Percentiles rank a stretch among this genome's conserved stretches.
These are phyloP conservation scores for Cyclotella cryptica DNA, from an alignment of 108 stramenopile species.

Conservation along the genomic window DNA sequence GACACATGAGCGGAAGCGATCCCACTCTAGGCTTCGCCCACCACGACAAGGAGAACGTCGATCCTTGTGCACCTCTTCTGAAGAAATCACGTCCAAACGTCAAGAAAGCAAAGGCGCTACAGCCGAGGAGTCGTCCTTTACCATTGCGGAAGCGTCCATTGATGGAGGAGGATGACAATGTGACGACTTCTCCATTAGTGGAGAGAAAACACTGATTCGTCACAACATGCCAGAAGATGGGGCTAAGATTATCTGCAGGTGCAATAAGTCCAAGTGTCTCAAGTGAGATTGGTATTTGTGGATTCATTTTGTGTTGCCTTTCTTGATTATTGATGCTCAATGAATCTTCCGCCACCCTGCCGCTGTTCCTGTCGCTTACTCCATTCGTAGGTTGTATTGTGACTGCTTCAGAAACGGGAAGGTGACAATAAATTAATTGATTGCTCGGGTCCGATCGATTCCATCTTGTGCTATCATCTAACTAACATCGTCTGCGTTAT, in stretches of 20 bases:
- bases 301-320: neutral
- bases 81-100: neutral
- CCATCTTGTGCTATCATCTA: neutral
- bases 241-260: slow-evolving; percentile 34
- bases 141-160: slow-evolving; percentile 45
- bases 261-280: slow-evolving; percentile 43
- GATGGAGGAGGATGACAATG: slow-evolving; percentile 5
- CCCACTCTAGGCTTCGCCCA: slow-evolving; percentile 12
- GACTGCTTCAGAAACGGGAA: slow-evolving; percentile 68
- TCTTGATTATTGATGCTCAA: neutral
- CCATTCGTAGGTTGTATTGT: slow-evolving; percentile 65
- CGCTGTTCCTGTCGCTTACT: neutral
- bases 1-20: slow-evolving; percentile 9
- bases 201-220: slow-evolving; percentile 23
- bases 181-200: neutral
- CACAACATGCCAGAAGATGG: slow-evolving; percentile 35
- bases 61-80: neutral
- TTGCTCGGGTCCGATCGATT: slow-evolving; percentile 4
- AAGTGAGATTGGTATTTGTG: slow-evolving; percentile 13
- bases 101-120: neutral
- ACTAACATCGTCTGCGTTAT: neutral
- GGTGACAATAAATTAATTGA: slow-evolving; percentile 13
- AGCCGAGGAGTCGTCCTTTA: slow-evolving; percentile 16
- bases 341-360: no score
- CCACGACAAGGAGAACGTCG: slow-evolving; percentile 22